These are phyloP conservation scores for Cutaneotrichosporon daszewskae DNA, from an alignment of 1,284 basidiomycete genomes.

Conservation along the genomic window DNA sequence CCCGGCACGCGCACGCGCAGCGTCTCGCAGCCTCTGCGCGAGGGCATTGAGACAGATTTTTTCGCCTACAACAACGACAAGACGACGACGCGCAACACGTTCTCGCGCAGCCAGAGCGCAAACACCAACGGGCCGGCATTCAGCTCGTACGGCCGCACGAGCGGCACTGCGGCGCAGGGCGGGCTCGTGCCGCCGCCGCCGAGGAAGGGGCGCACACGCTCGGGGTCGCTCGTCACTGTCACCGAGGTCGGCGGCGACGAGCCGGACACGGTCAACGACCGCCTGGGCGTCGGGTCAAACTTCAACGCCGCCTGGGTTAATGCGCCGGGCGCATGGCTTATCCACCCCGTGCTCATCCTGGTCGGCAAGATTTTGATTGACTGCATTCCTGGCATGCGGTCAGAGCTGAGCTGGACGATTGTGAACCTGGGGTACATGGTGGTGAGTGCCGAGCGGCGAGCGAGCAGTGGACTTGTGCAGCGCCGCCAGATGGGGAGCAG, in stretches of 20 bases:
- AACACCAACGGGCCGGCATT: neutral
- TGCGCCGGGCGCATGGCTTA: conserved; percentile 95
- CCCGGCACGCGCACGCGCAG: conserved; percentile 36
- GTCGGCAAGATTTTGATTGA: conserved; percentile 89
- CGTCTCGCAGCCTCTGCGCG: conserved; percentile 42
- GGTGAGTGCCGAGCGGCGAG: conserved; percentile 54
- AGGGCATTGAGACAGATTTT: conserved; percentile 31
- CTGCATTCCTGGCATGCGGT: conserved; percentile 87
- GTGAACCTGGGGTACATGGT: conserved; percentile 88
- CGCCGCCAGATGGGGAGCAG: too few species aligned
- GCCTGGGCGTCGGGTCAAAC: conserved; percentile 77
- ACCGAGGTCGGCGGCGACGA: conserved; percentile 75
- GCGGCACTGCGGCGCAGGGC: neutral
- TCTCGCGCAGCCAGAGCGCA: conserved; percentile 8
- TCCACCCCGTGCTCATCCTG: conserved; percentile 89
- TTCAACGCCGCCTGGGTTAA: conserved; percentile 99
- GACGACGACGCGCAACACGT: conserved; percentile 9
- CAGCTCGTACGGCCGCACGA: conserved; percentile 6
- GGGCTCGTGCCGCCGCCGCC: neutral
- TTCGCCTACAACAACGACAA: conserved; percentile 8
- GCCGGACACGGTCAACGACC: conserved; percentile 66
- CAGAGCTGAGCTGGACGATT: conserved; percentile 91
- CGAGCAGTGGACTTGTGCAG: neutral
- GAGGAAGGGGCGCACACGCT: conserved; percentile 14
- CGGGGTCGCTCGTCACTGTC: conserved; percentile 64